Base-by-base conservation (phyloP, 805 yeast genomes). In the Hanseniaspora guilliermondii region DNA sequence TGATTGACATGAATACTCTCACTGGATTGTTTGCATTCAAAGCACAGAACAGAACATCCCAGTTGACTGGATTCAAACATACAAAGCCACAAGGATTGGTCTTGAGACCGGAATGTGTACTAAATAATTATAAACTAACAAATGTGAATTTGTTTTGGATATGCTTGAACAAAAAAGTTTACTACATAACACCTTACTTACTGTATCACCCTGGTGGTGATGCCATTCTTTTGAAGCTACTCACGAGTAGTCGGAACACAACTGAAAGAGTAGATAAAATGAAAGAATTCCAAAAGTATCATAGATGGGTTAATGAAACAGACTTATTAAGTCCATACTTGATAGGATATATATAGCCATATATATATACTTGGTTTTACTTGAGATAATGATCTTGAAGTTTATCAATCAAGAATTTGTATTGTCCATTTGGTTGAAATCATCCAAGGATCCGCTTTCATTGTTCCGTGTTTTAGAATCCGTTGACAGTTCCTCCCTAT, bases 161-260 rank as follows among this genome's bases (percentile, higher is more conserved):
- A 3, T 79, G 79, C 35, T 74, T 91, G 7, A 79, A 78, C 44
- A 86, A 88, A 4, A 83, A 79, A 61, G 95, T 91, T 1, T 91
- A 85, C 70, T 87, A 89, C 62, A 72, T 91, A n/a, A 81, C 96
- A 0, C 80, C 84, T 12, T 91, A 93, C 66, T 64, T 93, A 36
- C 72, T 77, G 53, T 93, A 81, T 66, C 98, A 91, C 60, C 98
- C 98, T 0, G 98, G 98, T 36, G 98, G 98, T 1, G 80, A 73
- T 4, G 79, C 78, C 6, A 86, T 87, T 62, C 69, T 91, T 41
- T 72, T 86, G 78, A 76, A 79, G 49, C 3, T 56, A 27, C 78
- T 84, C 61, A 93, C 94, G 1, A 96, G 96, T 0, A 73, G 73
- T 49, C 97, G 91, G 64, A 93, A 91, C 1, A 87, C 96, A 1